phyloP scores from a whole-genome alignment of 1,284 basidiomycete genomes.

The Pterulicium gracile region DNA sequence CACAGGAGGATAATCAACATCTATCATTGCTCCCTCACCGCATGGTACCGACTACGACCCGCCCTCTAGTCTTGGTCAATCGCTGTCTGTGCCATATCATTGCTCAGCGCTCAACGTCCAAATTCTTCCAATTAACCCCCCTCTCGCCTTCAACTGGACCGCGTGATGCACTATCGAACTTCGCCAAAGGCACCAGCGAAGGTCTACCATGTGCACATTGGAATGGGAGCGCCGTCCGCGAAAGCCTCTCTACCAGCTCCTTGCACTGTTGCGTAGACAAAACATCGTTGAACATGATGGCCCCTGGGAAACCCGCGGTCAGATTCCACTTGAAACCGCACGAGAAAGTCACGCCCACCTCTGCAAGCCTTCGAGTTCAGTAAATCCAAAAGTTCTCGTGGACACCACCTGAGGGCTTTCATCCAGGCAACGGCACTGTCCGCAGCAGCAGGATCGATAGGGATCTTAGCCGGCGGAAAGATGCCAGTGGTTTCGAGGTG shows the following conservation, averaged over 20 bases:
- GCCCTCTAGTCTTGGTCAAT: no score
- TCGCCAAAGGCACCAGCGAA: conserved; percentile 35
- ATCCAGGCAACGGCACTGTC: conserved; percentile 56
- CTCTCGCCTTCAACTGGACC: conserved; percentile 8
- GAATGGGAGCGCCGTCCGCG: conserved; percentile 73
- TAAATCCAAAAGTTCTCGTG: conserved; percentile 67
- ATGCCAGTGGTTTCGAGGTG: conserved; percentile 24
- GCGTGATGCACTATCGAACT: conserved; percentile 14
- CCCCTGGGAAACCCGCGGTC: conserved; percentile 38
- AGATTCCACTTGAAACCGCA: conserved; percentile 5
- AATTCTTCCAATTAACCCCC: background rate
- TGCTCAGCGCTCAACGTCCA: no score
- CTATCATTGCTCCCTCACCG: no score
- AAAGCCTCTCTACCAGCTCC: conserved; percentile 56
- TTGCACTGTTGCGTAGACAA: conserved; percentile 61
- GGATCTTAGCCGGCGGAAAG: conserved; percentile 9
- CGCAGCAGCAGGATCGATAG: conserved; percentile 14
- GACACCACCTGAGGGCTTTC: conserved; percentile 67
- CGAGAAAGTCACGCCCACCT: conserved; percentile 34
- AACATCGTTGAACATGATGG: conserved; percentile 93
- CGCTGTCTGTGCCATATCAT: no score
- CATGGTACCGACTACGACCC: no score
- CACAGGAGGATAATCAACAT: no score
- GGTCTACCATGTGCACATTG: conserved; percentile 87
- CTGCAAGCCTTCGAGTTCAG: conserved; percentile 90